Evolutionary conservation across 129 eudicot species (phyloP), one percentile per base, ranked within the genome.

Genomic region (Apium graveolens): DNA sequence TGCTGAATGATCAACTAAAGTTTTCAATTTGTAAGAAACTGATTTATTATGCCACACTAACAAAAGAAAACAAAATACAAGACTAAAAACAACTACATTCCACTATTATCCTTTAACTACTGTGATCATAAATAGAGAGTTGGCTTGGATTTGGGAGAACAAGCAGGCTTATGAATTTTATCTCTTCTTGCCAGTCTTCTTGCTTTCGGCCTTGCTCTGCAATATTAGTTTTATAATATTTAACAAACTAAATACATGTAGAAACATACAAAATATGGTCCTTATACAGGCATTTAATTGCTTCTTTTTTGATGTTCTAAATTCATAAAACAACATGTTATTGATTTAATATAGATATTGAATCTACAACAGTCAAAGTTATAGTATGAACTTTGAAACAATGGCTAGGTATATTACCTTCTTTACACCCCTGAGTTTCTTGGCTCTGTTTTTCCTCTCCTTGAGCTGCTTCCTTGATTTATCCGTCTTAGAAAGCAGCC

Each of bases 371-470:
- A 17, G n/a, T n/a, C n/a, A 49, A n/a, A 49, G 24, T 49, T 51
- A 53, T 24, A 49, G 24, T 41, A 0, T 41, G 43, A 42, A 48
- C 6, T 48, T 48, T 48, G 55, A 48, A 46, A 49, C 57, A 5
- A 49, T 0, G 9, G n/a, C 57, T 18, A 17, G 11, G 16, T 5
- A 49, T 60, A n/a, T n/a, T 31, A 66, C 72, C 72, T 66, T 66
- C 72, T 66, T 66, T 13, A 66, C 72, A 66, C 72, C 72, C 72
- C 72, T 29, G 41, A 66, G 72, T 66, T 66, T 66, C 24, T 66
- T 66, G 39, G 72, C 72, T 66, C 72, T 66, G 72, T 66, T 66
- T 16, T 66, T 66, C 39, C 72, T 66, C 39, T 66, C 72, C 72
- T 66, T 66, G 72, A 66, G 72, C 39, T 66, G 72, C 39, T 66